Percentiles rank a stretch among this genome's conserved stretches.
Evolutionary conservation across 306 rosid genomes (phyloP).

Genomic region (Notholithocarpus densiflorus): DNA sequence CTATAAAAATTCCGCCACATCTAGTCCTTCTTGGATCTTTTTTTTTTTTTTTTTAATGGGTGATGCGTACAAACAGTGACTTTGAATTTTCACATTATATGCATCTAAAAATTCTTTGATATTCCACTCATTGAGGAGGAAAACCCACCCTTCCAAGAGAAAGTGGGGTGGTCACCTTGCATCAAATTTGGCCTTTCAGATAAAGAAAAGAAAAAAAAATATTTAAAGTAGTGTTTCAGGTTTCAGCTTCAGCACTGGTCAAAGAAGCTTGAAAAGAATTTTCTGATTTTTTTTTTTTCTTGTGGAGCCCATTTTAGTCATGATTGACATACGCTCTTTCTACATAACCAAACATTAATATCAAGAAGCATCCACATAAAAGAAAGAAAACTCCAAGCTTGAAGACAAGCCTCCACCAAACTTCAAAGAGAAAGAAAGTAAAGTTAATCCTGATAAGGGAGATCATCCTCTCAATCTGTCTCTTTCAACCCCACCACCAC

Average conservation of each 20-base stretch:
- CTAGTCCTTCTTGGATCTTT: constrained; percentile 16
- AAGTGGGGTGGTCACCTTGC: constrained; percentile 37
- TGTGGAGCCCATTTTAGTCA: constrained; percentile 50
- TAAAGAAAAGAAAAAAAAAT: constrained; percentile 8
- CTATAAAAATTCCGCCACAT: constrained; percentile 14
- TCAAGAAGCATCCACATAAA: constrained; percentile 25
- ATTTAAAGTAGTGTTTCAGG: constrained; percentile 17
- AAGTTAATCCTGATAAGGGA: constrained; percentile 22
- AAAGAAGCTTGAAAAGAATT: constrained; percentile 42
- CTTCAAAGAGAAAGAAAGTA: constrained; percentile 10
- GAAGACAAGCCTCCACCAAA: constrained; percentile 16
- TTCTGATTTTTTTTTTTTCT: constrained; percentile 14
- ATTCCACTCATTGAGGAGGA: constrained; percentile 23
- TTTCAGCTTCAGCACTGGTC: constrained; percentile 52
- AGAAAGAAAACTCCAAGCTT: constrained; percentile 31
- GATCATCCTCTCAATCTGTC: neutral
- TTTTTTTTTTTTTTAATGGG: neutral
- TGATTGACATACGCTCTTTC: constrained; percentile 18
- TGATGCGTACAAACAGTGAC: constrained; percentile 25
- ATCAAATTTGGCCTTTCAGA: constrained; percentile 38
- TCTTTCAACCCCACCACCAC: too few relatives aligned
- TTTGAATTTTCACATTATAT: constrained; percentile 1
- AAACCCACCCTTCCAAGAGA: constrained; percentile 22
- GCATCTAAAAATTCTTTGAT: neutral
- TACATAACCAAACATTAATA: constrained; percentile 22